Conservation (phyloP, 257 asterid genomes). For the Nicotiana knightiana region DNA sequence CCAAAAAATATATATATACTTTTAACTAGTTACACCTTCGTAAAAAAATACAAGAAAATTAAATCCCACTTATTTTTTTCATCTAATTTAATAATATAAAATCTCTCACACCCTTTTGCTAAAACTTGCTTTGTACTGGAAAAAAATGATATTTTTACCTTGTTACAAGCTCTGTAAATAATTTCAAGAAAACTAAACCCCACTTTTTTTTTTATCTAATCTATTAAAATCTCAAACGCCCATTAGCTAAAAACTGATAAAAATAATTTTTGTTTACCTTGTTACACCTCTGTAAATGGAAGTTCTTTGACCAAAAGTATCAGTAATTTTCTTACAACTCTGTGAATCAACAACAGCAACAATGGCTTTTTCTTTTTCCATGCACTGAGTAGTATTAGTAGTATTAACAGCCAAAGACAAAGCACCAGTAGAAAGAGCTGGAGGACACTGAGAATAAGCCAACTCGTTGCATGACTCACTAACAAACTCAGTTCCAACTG, state of each 20-base stretch:
- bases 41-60: neutral
- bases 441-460: conserved; percentile 36
- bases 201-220: neutral
- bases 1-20: no score
- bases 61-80: conserved; percentile 1
- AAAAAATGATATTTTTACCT: neutral
- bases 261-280: conserved; percentile 33
- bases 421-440: conserved; percentile 18
- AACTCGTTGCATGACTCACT: conserved; percentile 59
- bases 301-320: conserved; percentile 86
- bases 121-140: no score
- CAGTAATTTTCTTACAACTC: conserved; percentile 57
- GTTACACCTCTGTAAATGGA: conserved; percentile 96
- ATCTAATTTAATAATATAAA: no score
- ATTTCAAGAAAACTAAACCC: conserved; percentile 9
- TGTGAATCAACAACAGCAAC: conserved; percentile 49
- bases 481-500: neutral
- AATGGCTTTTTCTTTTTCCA: conserved; percentile 25
- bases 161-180: no score
- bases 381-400: neutral
- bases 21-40: no score
- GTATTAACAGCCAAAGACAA: conserved; percentile 44
- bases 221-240: neutral
- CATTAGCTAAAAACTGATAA: neutral
- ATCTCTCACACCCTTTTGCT: neutral